Evolutionary conservation across 2,329 filamentous ascomycete species (phyloP).

Genomic region (Fusarium kyushuense): DNA sequence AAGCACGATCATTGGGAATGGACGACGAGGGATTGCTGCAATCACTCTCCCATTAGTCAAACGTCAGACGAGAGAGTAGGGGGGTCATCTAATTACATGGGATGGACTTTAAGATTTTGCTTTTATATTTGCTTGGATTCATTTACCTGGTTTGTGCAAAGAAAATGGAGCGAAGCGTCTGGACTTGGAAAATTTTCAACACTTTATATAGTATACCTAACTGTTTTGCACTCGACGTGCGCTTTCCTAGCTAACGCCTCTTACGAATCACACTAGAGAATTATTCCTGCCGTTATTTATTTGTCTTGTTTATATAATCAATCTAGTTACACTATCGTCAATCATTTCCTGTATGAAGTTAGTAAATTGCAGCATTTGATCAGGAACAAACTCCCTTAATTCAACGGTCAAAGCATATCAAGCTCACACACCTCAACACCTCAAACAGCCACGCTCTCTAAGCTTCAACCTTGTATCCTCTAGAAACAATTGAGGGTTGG

Average conservation of each 20-base stretch:
- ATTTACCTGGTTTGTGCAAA: neutral
- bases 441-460: neutral
- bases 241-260: slow-evolving; percentile 39
- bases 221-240: slow-evolving; percentile 37
- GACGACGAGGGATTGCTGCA: slow-evolving; percentile 38
- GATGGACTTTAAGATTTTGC: neutral
- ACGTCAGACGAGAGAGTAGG: neutral
- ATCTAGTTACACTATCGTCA: neutral
- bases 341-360: neutral
- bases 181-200: slow-evolving; percentile 14
- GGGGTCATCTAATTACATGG: neutral
- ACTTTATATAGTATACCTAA: slow-evolving; percentile 22
- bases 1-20: slow-evolving; percentile 45
- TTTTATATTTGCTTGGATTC: neutral
- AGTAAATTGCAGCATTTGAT: neutral
- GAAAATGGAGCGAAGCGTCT: slow-evolving; percentile 34
- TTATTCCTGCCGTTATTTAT: slow-evolving; percentile 9
- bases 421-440: neutral
- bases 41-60: slow-evolving; percentile 28
- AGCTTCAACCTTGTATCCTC: neutral
- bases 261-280: slow-evolving; percentile 35
- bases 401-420: neutral
- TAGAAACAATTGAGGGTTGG: neutral
- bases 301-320: slow-evolving; percentile 1
- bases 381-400: neutral